These are phyloP conservation scores for Colletotrichum salicis DNA, from an alignment of 2,329 filamentous ascomycete genomes.

Conservation along the genomic window DNA sequence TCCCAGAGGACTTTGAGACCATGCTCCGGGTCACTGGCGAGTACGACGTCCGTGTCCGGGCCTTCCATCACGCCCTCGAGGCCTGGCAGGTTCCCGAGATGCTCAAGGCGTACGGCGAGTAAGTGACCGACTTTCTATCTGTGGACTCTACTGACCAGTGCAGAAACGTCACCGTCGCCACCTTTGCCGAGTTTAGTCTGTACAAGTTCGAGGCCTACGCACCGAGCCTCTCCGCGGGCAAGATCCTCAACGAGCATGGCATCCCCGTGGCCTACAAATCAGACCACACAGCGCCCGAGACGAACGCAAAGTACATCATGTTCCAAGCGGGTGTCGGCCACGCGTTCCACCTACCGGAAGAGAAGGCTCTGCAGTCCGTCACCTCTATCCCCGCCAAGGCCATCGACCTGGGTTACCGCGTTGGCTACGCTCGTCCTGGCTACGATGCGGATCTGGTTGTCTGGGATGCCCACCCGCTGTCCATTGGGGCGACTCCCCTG, in stretches of 20 bases:
- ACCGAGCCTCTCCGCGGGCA: conserved; percentile 51
- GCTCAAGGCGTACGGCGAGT: conserved; percentile 49
- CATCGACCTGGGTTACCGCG: conserved; percentile 53
- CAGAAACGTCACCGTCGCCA: conserved; percentile 54
- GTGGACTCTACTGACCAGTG: conserved; percentile 17
- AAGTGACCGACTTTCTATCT: conserved; percentile 32
- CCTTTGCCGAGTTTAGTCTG: conserved; percentile 53
- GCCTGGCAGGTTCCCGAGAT: conserved; percentile 54
- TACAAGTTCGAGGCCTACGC: conserved; percentile 56
- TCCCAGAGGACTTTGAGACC: conserved; percentile 54
- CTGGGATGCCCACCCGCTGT: conserved; percentile 59
- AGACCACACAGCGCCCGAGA: conserved; percentile 48
- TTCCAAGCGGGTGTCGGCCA: conserved; percentile 54
- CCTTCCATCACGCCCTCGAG: conserved; percentile 53
- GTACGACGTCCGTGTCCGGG: conserved; percentile 53
- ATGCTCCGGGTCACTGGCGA: conserved; percentile 55
- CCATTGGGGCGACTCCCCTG: conserved; percentile 55
- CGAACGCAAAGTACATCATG: conserved; percentile 54
- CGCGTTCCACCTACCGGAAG: conserved; percentile 52
- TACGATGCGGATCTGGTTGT: conserved; percentile 63
- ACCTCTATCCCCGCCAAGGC: conserved; percentile 58
- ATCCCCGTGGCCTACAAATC: conserved; percentile 57
- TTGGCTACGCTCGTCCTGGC: conserved; percentile 55
- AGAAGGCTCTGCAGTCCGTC: conserved; percentile 54
- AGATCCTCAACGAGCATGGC: conserved; percentile 51